Percentiles rank a stretch among this genome's conserved stretches.
phyloP scores from a whole-genome alignment of 441 rosid genomes.

The Kokia cookei region DNA sequence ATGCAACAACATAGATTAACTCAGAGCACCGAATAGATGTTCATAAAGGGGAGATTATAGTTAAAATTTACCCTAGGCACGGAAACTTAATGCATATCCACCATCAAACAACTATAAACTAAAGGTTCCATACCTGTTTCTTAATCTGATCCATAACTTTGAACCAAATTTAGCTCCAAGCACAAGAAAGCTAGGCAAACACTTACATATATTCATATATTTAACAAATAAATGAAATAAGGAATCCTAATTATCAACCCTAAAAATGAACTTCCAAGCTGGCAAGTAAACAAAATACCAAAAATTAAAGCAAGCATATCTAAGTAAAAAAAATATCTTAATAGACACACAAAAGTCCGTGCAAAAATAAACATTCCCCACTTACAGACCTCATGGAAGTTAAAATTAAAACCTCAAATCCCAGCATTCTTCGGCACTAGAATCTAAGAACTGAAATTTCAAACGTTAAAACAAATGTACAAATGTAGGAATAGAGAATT shows the following conservation, averaged over 20 bases:
- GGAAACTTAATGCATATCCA: neutral
- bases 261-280: slow-evolving; percentile 1
- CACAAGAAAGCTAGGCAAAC: neutral
- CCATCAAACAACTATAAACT: neutral
- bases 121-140: neutral
- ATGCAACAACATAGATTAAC: neutral
- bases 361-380: neutral
- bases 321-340: neutral
- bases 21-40: neutral
- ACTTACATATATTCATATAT: neutral
- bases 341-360: neutral
- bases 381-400: neutral
- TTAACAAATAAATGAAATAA: neutral
- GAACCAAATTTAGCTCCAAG: neutral
- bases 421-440: neutral
- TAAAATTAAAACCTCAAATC: slow-evolving; percentile 1
- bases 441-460: neutral
- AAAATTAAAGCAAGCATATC: neutral
- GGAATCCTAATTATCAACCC: slow-evolving; percentile 8
- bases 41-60: neutral
- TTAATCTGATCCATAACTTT: neutral
- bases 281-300: neutral
- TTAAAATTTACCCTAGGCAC: neutral
- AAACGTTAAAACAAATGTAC: neutral
- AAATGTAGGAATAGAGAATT: neutral